phyloP scores from a whole-genome alignment of 768 basidiomycete species.

The Baorangia bicolor region DNA sequence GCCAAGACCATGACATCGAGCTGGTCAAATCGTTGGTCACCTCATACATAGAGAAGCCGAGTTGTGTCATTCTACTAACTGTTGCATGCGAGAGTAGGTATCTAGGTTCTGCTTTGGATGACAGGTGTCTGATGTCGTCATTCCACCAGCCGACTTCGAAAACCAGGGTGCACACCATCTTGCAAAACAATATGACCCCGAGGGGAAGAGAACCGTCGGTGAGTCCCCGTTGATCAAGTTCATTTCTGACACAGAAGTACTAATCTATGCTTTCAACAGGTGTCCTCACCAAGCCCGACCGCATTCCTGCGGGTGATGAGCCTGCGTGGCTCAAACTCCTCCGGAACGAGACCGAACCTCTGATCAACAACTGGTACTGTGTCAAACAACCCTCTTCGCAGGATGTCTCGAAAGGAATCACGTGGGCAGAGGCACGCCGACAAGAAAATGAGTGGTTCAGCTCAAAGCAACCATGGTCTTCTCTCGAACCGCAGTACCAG shows the following conservation, averaged over 20 bases:
- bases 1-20: slow-evolving; percentile 55
- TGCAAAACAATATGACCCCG: slow-evolving; percentile 56
- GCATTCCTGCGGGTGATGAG: slow-evolving; percentile 37
- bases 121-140: slow-evolving; percentile 38
- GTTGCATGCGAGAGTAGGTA: slow-evolving; percentile 44
- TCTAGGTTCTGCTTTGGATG: not conserved
- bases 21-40: slow-evolving; percentile 59
- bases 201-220: slow-evolving; percentile 73
- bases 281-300: slow-evolving; percentile 67
- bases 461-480: slow-evolving; percentile 50
- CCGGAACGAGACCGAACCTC: slow-evolving; percentile 44
- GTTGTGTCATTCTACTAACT: slow-evolving; percentile 68
- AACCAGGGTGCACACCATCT: slow-evolving; percentile 75
- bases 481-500: slow-evolving; percentile 49
- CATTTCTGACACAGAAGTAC: slow-evolving; percentile 26
- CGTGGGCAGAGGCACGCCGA: slow-evolving; percentile 60
- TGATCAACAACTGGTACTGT: slow-evolving; percentile 35
- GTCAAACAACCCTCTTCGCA: slow-evolving; percentile 41
- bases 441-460: slow-evolving; percentile 60
- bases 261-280: slow-evolving; percentile 2
- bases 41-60: slow-evolving; percentile 60
- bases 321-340: slow-evolving; percentile 55
- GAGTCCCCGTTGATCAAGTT: slow-evolving; percentile 41
- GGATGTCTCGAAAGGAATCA: slow-evolving; percentile 22
- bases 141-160: slow-evolving; percentile 68